These are phyloP conservation scores for Microsporum canis DNA, from an alignment of 2,329 filamentous ascomycete genomes.

Conservation along the genomic window DNA sequence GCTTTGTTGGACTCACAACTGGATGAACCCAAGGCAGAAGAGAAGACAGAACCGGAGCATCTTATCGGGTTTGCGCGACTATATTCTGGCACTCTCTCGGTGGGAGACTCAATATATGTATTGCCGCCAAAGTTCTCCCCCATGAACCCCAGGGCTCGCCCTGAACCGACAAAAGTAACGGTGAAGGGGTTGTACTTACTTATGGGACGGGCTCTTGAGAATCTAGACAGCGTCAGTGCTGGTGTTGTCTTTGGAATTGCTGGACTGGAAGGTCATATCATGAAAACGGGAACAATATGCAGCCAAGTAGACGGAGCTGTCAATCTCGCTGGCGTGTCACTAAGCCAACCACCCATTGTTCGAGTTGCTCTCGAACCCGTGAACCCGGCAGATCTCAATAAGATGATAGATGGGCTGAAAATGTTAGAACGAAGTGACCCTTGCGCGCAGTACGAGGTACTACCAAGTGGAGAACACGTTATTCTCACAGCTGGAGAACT, in stretches of 20 bases:
- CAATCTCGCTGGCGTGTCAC: constrained; percentile 76
- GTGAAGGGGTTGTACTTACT: constrained; percentile 85
- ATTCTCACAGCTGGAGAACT: constrained; percentile 87
- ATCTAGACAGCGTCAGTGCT: constrained; percentile 72
- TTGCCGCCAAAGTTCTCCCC: constrained; percentile 89
- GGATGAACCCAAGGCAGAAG: constrained; percentile 42
- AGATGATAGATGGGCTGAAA: constrained; percentile 81
- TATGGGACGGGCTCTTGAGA: constrained; percentile 84
- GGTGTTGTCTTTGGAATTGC: constrained; percentile 93
- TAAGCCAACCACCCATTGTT: constrained; percentile 80
- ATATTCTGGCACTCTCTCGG: constrained; percentile 78
- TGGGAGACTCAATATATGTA: constrained; percentile 85
- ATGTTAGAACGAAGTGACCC: constrained; percentile 90
- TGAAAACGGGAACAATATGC: constrained; percentile 91
- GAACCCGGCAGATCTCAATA: constrained; percentile 80
- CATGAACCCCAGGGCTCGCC: constrained; percentile 57
- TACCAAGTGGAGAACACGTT: constrained; percentile 88
- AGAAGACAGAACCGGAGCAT: constrained; percentile 65
- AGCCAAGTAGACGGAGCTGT: constrained; percentile 75
- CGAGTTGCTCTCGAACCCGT: constrained; percentile 89
- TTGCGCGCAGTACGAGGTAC: constrained; percentile 89
- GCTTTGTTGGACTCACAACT: constrained; percentile 52
- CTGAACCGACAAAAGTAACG: constrained; percentile 68
- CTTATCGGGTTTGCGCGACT: constrained; percentile 89
- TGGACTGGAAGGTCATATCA: constrained; percentile 80